Conservation (phyloP, 305 asterid genomes). For the Fraxinus baroniana region DNA sequence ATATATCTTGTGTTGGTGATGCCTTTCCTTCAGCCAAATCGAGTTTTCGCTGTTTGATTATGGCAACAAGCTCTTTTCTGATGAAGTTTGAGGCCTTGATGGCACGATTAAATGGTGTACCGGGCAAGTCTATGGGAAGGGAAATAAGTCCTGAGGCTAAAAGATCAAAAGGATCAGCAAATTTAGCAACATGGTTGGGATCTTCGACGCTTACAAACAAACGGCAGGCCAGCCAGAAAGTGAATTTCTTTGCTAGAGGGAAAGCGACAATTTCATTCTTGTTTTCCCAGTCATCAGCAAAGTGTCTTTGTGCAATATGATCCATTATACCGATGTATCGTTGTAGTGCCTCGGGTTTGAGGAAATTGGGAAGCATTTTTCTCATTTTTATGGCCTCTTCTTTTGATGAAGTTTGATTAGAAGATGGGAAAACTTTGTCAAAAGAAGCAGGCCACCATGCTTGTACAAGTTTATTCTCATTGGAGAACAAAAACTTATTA, state of each 20-base stretch:
- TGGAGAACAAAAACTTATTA: slow-evolving; percentile 43
- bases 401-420: slow-evolving; percentile 29
- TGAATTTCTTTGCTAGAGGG: slow-evolving; percentile 38
- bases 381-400: slow-evolving; percentile 47
- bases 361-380: slow-evolving; percentile 44
- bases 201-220: slow-evolving; percentile 44
- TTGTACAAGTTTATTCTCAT: slow-evolving; percentile 49
- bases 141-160: slow-evolving; percentile 41
- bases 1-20: slow-evolving; percentile 45
- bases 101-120: slow-evolving; percentile 41
- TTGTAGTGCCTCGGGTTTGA: slow-evolving; percentile 47
- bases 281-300: slow-evolving; percentile 40
- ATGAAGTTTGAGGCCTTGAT: slow-evolving; percentile 41
- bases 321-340: slow-evolving; percentile 47
- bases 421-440: slow-evolving; percentile 41
- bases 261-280: slow-evolving; percentile 25
- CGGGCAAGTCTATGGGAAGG: slow-evolving; percentile 47
- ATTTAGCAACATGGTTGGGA: slow-evolving; percentile 31
- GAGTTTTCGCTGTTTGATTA: slow-evolving; percentile 34
- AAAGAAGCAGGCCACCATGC: slow-evolving; percentile 47
- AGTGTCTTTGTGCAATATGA: slow-evolving; percentile 35
- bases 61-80: slow-evolving; percentile 36
- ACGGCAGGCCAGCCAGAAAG: slow-evolving; percentile 45
- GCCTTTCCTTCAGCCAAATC: slow-evolving; percentile 39
- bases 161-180: slow-evolving; percentile 37